These are phyloP conservation scores for Achlya hypogyna DNA, from an alignment of 352 stramenopile species.

Conservation along the genomic window DNA sequence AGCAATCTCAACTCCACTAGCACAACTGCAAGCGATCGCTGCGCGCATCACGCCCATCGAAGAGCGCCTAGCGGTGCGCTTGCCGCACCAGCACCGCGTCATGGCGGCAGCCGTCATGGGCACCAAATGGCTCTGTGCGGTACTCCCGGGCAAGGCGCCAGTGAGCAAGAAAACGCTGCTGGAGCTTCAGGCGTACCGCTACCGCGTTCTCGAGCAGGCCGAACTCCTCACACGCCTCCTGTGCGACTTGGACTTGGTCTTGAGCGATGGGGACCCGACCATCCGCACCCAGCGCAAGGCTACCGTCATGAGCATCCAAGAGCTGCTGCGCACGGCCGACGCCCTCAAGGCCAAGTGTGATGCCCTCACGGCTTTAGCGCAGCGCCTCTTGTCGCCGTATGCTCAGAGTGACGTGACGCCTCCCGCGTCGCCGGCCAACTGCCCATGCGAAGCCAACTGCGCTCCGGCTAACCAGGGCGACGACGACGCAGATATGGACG, in stretches of 20 bases:
- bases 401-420: neutral
- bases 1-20: conserved; percentile 23
- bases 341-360: conserved; percentile 5
- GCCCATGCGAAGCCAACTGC: neutral
- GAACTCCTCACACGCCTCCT: conserved; percentile 51
- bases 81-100: conserved; percentile 30
- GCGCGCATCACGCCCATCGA: conserved; percentile 36
- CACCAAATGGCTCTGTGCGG: conserved; percentile 31
- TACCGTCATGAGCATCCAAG: conserved; percentile 39
- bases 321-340: conserved; percentile 36
- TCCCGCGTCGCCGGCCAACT: neutral
- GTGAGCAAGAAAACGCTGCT: conserved; percentile 36
- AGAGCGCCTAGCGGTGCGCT: conserved; percentile 28
- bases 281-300: conserved; percentile 48
- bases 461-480: neutral
- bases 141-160: conserved; percentile 15
- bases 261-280: conserved; percentile 42
- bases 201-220: conserved; percentile 43
- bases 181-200: conserved; percentile 50
- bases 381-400: neutral
- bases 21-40: conserved; percentile 35
- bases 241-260: conserved; percentile 46
- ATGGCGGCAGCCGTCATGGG: conserved; percentile 29
- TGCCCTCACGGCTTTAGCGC: neutral
- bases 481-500: neutral